phyloP scores from a whole-genome alignment of 2,329 filamentous ascomycete genomes.

The Fulvia fulva region DNA sequence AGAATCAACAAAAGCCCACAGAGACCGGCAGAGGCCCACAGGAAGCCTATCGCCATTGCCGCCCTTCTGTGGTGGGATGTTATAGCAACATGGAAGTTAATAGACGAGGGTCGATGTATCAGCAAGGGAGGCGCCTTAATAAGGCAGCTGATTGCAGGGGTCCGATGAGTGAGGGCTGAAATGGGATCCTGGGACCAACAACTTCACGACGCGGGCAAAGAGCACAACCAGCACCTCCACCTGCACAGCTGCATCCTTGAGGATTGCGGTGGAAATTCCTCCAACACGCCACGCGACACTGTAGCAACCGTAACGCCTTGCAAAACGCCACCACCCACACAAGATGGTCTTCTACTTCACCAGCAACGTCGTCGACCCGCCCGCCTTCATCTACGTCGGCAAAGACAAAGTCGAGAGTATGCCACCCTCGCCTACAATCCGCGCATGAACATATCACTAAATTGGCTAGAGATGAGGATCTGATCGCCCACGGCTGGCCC shows the following conservation, averaged over 20 bases:
- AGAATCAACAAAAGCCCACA: slow-evolving; percentile 36
- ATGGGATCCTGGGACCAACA: background rate
- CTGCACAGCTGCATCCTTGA: too few species aligned
- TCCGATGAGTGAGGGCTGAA: background rate
- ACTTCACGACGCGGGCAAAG: background rate
- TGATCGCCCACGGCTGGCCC: slow-evolving; percentile 92
- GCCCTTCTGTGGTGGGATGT: background rate
- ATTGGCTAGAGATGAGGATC: slow-evolving; percentile 72
- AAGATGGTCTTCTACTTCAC: slow-evolving; percentile 94
- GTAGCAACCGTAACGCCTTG: too few species aligned
- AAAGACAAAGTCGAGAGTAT: slow-evolving; percentile 99
- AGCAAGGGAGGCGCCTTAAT: background rate
- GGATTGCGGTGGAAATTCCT: too few species aligned
- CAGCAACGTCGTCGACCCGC: slow-evolving; percentile 74
- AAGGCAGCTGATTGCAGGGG: background rate
- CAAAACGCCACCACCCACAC: background rate
- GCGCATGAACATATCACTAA: slow-evolving; percentile 26
- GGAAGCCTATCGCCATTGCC: slow-evolving; percentile 36
- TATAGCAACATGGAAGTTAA: background rate
- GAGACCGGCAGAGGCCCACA: slow-evolving; percentile 35
- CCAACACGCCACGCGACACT: too few species aligned
- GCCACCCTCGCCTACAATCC: slow-evolving; percentile 29
- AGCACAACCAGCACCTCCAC: too few species aligned
- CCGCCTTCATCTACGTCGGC: slow-evolving; percentile 90
- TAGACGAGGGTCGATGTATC: background rate